phyloP scores from a whole-genome alignment of 2,329 filamentous ascomycete genomes.

The Hypoxylon sp. region DNA sequence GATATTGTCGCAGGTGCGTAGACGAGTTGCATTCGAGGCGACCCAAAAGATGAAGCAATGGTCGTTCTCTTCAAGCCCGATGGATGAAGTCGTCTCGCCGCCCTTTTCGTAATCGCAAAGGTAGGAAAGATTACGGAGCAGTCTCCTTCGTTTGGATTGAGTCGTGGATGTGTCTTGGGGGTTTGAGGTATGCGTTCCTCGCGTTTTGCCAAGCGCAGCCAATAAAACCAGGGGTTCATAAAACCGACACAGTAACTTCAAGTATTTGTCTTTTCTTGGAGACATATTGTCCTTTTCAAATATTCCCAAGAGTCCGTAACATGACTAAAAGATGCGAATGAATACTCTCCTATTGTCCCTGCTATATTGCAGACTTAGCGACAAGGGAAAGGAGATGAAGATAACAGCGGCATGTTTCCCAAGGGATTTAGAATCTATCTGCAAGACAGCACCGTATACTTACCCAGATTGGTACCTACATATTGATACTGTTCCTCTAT shows the following conservation, averaged over 20 bases:
- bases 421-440: not conserved
- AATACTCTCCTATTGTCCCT: not conserved
- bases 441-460: no score
- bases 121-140: slow-evolving; percentile 60
- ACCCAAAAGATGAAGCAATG: slow-evolving; percentile 60
- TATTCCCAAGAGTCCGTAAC: not conserved
- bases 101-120: slow-evolving; percentile 64
- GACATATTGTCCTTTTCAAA: not conserved
- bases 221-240: slow-evolving; percentile 59
- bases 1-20: slow-evolving; percentile 38
- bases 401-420: not conserved
- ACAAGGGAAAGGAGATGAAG: not conserved
- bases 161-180: slow-evolving; percentile 9
- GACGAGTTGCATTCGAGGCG: slow-evolving; percentile 57
- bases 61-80: slow-evolving; percentile 58
- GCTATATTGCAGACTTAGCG: not conserved
- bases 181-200: slow-evolving; percentile 49
- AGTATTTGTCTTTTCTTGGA: slow-evolving; percentile 25
- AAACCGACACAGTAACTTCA: slow-evolving; percentile 51
- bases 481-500: no score
- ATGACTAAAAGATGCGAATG: not conserved
- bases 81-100: slow-evolving; percentile 61
- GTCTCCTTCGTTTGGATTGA: slow-evolving; percentile 45
- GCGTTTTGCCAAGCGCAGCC: slow-evolving; percentile 52
- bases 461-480: no score